Conservation (phyloP, 768 basidiomycete genomes). For the Grammothele lineata region DNA sequence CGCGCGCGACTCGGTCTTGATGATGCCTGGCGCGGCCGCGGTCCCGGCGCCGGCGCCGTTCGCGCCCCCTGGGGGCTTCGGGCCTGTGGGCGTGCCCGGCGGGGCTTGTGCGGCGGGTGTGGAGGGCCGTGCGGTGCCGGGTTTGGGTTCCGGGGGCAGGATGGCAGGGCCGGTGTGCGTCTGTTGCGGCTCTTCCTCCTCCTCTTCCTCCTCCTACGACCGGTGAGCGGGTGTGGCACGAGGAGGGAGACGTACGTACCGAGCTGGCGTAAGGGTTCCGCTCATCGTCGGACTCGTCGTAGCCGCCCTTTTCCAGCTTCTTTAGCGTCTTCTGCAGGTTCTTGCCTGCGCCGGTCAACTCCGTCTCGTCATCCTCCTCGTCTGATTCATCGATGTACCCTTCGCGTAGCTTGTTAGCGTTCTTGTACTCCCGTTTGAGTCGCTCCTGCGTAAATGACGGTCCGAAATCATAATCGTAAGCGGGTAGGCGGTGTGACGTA, state of each 20-base stretch:
- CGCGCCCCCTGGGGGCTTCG: slow-evolving; percentile 25
- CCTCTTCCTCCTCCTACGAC: slow-evolving; percentile 63
- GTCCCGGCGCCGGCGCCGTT: slow-evolving; percentile 10
- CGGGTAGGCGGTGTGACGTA: slow-evolving; percentile 24
- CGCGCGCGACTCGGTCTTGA: slow-evolving; percentile 41
- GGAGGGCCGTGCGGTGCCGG: slow-evolving; percentile 44
- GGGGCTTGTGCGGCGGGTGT: slow-evolving; percentile 35
- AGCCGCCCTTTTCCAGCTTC: slow-evolving; percentile 78
- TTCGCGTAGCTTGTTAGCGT: slow-evolving; percentile 71
- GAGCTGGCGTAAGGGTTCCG: slow-evolving; percentile 81
- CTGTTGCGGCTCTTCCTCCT: slow-evolving; percentile 56
- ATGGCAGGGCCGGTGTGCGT: slow-evolving; percentile 41
- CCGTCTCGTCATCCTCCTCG: slow-evolving; percentile 60
- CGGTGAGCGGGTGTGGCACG: slow-evolving; percentile 5
- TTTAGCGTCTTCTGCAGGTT: slow-evolving; percentile 84
- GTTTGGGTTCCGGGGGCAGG: slow-evolving; percentile 43
- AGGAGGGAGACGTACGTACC: slow-evolving; percentile 36
- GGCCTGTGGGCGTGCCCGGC: slow-evolving; percentile 22
- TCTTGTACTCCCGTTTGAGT: slow-evolving; percentile 75
- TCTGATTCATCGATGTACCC: slow-evolving; percentile 71
- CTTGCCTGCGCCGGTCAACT: slow-evolving; percentile 66
- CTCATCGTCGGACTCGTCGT: slow-evolving; percentile 76
- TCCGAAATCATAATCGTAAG: neutral
- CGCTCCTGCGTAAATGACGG: slow-evolving; percentile 77
- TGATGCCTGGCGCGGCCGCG: slow-evolving; percentile 22